Percentiles rank a stretch among this genome's conserved stretches.
Evolutionary conservation across 225 moss, liverwort and hornwort genomes (phyloP).

Genomic region (Straminergon stramineum): DNA sequence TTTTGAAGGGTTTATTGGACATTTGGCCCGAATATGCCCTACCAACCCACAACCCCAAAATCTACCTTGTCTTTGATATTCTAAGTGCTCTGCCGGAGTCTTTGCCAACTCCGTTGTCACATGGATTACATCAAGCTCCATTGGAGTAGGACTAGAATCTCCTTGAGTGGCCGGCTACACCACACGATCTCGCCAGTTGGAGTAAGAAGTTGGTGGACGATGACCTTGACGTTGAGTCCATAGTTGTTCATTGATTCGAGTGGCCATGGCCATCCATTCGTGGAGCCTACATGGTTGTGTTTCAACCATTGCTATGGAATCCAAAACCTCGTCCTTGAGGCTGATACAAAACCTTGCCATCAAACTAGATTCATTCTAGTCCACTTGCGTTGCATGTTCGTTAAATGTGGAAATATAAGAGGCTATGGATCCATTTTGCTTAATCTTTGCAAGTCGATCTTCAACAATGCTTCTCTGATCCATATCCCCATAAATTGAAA

Average conservation of each 20-base stretch:
- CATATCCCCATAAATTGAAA: no score
- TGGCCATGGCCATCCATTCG: no score
- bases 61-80: background rate
- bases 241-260: no score
- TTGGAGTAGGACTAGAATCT: accelerated
- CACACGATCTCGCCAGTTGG: no score
- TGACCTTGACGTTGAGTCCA: accelerated
- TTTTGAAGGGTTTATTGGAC: background rate
- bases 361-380: background rate
- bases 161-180: no score
- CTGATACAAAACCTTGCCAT: accelerated
- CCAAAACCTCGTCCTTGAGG: no score
- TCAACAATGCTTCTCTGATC: no score
- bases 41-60: background rate
- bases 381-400: background rate
- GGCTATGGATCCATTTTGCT: background rate
- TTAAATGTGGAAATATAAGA: background rate
- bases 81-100: accelerated
- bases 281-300: accelerated
- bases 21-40: accelerated
- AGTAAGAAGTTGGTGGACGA: accelerated
- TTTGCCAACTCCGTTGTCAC: accelerated
- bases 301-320: accelerated
- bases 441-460: no score
- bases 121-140: accelerated